Base-by-base conservation (phyloP, 2,329 filamentous ascomycete species). In the Niveomyces coronatus region DNA sequence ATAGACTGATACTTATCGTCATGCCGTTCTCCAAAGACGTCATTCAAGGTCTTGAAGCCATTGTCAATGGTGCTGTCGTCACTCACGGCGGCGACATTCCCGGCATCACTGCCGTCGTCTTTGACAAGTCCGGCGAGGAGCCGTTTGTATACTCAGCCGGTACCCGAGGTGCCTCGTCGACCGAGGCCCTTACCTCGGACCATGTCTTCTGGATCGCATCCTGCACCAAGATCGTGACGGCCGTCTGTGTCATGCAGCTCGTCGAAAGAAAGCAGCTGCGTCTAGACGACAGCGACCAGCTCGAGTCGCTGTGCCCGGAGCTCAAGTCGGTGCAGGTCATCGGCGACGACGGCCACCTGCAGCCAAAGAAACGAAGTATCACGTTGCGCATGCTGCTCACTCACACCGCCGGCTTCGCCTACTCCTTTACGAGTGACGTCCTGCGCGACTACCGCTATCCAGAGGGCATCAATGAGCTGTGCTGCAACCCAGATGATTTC, bases 131-230 rank as follows among this genome's bases (percentile, higher is more conserved):
- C 11, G 40, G 40, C 26, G 4, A 14, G 11, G 35, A 42, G 8
- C 51, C 68, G 1, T 67, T 71, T 45, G 57, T 60, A 3, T 60
- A 75, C 46, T 56, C 70, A 0, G 55, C 66, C 0, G 73, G 72
- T 1, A 65, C 60, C 14, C 56, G 62, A 3, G 71, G 71, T 0
- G 32, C 62, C 5, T 54, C 35, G 0, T 57, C 58, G 3, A 46
- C 58, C 0, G 65, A 74, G 31, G 59, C 67, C 4, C 76, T 83
- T 70, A 67, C 67, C 0, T 55, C 75, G 0, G 75, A 83, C 27
- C 74, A 63, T 8, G 58, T 75, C 1, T 82, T 79, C 49, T 75
- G 68, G 69, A 60, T 76, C 5, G 72, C 72, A 0, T 74, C 70
- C 0, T 74, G 68, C 48, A 74, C 73, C 13, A 77, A 77, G 54